Conservation (phyloP, 768 basidiomycete species). For the Kwoniella dendrophila region DNA sequence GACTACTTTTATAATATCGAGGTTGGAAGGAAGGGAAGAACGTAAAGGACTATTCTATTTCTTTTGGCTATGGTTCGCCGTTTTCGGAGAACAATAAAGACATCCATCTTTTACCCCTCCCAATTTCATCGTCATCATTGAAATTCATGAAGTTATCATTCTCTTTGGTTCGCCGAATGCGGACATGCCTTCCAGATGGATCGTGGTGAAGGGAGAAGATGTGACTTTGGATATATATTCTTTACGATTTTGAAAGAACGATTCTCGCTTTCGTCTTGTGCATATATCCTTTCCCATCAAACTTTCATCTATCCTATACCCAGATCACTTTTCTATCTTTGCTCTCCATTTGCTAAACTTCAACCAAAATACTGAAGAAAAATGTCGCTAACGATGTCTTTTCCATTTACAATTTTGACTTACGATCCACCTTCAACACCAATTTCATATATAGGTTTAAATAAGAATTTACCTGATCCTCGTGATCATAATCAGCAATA, state of each 20-base stretch:
- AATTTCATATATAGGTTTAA: constrained; percentile 21
- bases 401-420: constrained; percentile 36
- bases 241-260: background rate
- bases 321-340: background rate
- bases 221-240: constrained; percentile 5
- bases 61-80: background rate
- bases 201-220: background rate
- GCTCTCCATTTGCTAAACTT: no score
- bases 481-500: constrained; percentile 1
- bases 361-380: background rate
- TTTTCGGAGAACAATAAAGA: constrained; percentile 10
- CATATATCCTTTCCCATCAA: constrained; percentile 3
- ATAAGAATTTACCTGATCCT: constrained; percentile 17
- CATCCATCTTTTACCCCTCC: constrained; percentile 3
- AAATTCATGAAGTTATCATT: background rate
- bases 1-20: background rate
- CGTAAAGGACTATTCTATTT: no score
- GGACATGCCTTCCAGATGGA: background rate
- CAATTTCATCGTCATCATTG: background rate
- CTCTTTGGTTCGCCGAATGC: constrained; percentile 10
- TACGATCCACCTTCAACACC: constrained; percentile 45
- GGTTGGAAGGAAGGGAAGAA: no score
- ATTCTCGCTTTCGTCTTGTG: background rate
- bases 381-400: constrained; percentile 43
- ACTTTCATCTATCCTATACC: no score